Base-by-base conservation (phyloP, 352 stramenopile genomes). In the Globisporangium abappressorium region DNA sequence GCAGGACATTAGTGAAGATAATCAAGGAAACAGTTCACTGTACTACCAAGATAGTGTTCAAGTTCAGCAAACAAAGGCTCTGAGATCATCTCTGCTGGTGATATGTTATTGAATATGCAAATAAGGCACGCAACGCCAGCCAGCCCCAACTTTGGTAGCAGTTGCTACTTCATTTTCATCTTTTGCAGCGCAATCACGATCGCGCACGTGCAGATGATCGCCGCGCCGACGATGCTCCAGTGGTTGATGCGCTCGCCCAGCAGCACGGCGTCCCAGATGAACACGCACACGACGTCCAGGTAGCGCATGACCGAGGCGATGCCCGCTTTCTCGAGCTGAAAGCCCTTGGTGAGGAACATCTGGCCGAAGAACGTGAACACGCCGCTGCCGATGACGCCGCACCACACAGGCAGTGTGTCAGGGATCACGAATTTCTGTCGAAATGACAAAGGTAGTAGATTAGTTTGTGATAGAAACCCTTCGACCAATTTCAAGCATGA, bases 231-330 rank as follows among this genome's bases (percentile, higher is more conserved):
- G 41, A 92, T 55, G 70, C 84, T 92, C 78, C 83, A 91, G 70
- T 80, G 73, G 72, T 87, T 91, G 59, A 94, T 90, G 14, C 72
- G 62, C 65, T 93, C 85, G 11, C 76, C 65, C 0, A 93, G 73
- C n/a, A 92, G 60, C 49, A 89, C 33, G n/a, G 74, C 75, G 69
- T 94, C 85, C 82, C 84, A 93, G 56, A 95, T 76, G 66, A 95
- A 95, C 7, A 92, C 82, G 66, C 77, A 93, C 24, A 93, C 85
- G 14, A 95, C 85, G 64, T 93, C 87, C 36, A 93, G 55, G 68
- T 93, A 93, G 38, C 87, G 87, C 87, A 93, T 93, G 61, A 93
- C 82, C 15, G 84, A 93, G 12, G 87, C 87, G 38, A 93, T 89
- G 15, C 85, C 85, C 26, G 84, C 83, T 51, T 93, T 95, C 58